phyloP scores from a whole-genome alignment of 306 rosid species.

The Dryas drummondii region DNA sequence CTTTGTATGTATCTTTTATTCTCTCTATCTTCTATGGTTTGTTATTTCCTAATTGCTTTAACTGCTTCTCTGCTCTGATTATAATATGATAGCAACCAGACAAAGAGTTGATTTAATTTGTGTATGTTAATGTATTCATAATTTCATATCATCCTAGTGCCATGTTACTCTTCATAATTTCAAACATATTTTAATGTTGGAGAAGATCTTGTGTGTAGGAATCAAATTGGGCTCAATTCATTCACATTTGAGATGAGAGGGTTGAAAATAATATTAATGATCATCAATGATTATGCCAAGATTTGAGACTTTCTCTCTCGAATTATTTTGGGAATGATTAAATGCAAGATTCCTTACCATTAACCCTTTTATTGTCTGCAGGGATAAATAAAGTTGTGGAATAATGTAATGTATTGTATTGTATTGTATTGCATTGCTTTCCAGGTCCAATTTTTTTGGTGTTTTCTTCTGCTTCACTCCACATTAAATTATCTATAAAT shows the following conservation, averaged over 20 bases:
- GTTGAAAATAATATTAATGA: slow-evolving; percentile 11
- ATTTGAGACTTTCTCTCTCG: slow-evolving; percentile 8
- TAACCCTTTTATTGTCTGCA: slow-evolving; percentile 20
- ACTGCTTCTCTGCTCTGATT: slow-evolving; percentile 14
- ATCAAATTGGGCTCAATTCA: slow-evolving; percentile 1
- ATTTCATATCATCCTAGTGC: not conserved
- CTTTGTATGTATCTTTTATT: slow-evolving; percentile 4
- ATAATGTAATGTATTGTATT: not conserved
- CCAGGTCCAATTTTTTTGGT: slow-evolving; percentile 9
- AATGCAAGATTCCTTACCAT: not conserved
- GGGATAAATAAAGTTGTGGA: not conserved
- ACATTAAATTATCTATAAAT: not conserved
- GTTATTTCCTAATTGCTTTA: not conserved
- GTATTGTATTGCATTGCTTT: not conserved
- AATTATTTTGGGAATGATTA: slow-evolving; percentile 17
- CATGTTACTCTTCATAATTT: slow-evolving; percentile 27
- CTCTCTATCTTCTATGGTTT: not conserved
- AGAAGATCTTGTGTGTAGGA: slow-evolving; percentile 1
- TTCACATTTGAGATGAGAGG: slow-evolving; percentile 5
- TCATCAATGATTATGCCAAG: slow-evolving; percentile 23
- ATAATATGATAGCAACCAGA: slow-evolving; percentile 16
- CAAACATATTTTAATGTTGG: slow-evolving; percentile 13
- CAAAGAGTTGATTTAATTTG: slow-evolving; percentile 16
- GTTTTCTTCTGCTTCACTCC: not conserved
- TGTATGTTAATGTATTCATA: not conserved